These are phyloP conservation scores for Candida pseudofarinosa DNA, from an alignment of 805 yeast species.

Conservation along the genomic window DNA sequence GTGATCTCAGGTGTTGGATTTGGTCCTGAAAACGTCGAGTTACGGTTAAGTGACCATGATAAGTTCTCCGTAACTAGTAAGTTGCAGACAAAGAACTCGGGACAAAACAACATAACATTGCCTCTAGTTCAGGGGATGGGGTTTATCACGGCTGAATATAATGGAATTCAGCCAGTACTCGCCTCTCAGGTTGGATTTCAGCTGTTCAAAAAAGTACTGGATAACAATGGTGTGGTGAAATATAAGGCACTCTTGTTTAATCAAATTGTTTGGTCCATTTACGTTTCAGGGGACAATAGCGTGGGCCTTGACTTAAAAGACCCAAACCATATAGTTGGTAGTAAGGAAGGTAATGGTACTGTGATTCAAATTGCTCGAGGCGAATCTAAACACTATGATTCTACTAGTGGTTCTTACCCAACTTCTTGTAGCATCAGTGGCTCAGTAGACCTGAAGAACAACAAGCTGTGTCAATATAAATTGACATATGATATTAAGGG, in stretches of 20 bases:
- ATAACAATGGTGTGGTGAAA: constrained; percentile 42
- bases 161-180: constrained; percentile 47
- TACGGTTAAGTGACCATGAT: constrained; percentile 21
- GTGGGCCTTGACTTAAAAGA: constrained; percentile 24
- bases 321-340: constrained; percentile 42
- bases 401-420: constrained; percentile 30
- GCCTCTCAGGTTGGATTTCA: constrained; percentile 66
- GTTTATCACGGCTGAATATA: constrained; percentile 61
- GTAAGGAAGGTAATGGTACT: constrained; percentile 33
- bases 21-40: constrained; percentile 11
- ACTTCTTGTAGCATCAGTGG: constrained; percentile 14
- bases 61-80: constrained; percentile 31
- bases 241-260: constrained; percentile 53
- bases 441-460: constrained; percentile 12
- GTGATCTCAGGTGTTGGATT: constrained; percentile 36
- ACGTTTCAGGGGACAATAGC: constrained; percentile 36
- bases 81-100: constrained; percentile 8
- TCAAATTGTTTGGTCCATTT: constrained; percentile 62
- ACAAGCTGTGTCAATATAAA: constrained; percentile 22
- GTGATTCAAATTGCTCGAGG: constrained; percentile 59
- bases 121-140: constrained; percentile 83
- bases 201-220: constrained; percentile 36
- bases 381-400: constrained; percentile 29
- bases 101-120: constrained; percentile 27
- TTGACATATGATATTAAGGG: constrained; percentile 29